Conservation (phyloP, 192 early-diverging fungal species). For the Umbelopsis ramanniana region DNA sequence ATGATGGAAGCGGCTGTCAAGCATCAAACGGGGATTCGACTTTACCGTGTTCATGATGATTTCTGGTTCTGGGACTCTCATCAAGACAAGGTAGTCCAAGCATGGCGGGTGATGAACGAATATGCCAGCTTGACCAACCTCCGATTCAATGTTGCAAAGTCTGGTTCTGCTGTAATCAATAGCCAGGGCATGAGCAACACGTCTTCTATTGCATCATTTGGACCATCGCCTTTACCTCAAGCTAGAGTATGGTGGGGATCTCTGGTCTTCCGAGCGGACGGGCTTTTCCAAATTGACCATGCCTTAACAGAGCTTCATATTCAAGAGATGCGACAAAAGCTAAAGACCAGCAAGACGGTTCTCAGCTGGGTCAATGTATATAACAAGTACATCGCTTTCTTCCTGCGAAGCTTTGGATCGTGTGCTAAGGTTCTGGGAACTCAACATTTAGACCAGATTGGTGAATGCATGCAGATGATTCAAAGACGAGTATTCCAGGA, state of each 20-base stretch:
- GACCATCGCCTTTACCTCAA: conserved; percentile 21
- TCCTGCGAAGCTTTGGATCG: conserved; percentile 22
- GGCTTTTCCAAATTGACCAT: conserved; percentile 14
- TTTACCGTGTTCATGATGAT: conserved; percentile 28
- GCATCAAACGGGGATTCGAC: neutral
- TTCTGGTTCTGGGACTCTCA: conserved; percentile 28
- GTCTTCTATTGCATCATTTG: neutral
- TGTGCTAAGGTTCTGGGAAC: conserved; percentile 13
- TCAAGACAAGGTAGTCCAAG: conserved; percentile 14
- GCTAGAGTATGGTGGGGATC: conserved; percentile 20
- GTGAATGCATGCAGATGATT: neutral
- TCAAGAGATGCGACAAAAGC: neutral
- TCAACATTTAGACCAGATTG: conserved; percentile 8
- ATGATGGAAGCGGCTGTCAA: conserved; percentile 19
- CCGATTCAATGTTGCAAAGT: conserved; percentile 21
- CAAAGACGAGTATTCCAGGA: conserved; percentile 20
- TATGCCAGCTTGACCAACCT: conserved; percentile 4
- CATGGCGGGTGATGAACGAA: conserved; percentile 16
- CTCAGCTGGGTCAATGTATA: conserved; percentile 26
- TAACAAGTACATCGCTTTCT: conserved; percentile 28
- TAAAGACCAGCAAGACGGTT: conserved; percentile 15
- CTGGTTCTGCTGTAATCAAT: conserved; percentile 24
- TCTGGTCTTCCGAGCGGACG: conserved; percentile 15
- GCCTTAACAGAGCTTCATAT: neutral
- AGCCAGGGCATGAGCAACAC: neutral